Evolutionary conservation across 768 basidiomycete genomes (phyloP), one percentile per base, ranked within the genome.

Genomic region (Leccinum olivaceopallidum): DNA sequence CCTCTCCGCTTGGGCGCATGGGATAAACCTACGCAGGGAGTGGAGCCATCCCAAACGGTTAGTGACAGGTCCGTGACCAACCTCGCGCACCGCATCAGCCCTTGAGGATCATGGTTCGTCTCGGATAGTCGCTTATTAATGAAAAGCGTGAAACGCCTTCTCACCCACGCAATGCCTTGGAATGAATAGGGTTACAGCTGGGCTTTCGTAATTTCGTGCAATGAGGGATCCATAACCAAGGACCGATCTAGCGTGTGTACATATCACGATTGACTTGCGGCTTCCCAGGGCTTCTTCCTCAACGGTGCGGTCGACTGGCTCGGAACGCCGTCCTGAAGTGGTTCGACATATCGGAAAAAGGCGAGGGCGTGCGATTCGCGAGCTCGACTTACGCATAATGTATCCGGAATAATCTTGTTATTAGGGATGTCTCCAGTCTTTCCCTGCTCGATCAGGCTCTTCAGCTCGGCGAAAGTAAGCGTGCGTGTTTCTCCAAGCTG

Each of bases 351-450:
- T 51, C 13, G 30, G 37, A 44, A 56, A 48, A 55, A 22, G 22
- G 58, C 26, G 26, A 42, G 32, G 10, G 10, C 8, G 6, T 30
- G 26, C 9, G 53, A 42, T 61, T 55, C 42, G 63, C 44, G 30
- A 39, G 44, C 56, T 22, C 36, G 37, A 70, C 83, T 63, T 67
- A 90, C 91, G 74, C 87, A 89, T 37, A 92, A 65, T 2, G 70
- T 75, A n/a, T 87, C 79, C 0, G 87, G 85, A 50, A 93, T 90
- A 57, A 80, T 61, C 64, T 86, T 89, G 70, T 92, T 93, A 67
- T 92, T 89, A 1, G 91, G 91, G 39, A 93, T 90, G 69, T 85
- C 75, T 63, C 90, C 88, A 4, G 84, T 82, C 63, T 80, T 84
- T 18, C 90, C 90, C 20, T 87, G 78, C 65, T 89, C 84, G 60